A percentile compares a stretch with the other conserved stretches of the same genome.
Evolutionary conservation across 768 basidiomycete genomes (phyloP).

Genomic region (Cystobasidium onofrii): DNA sequence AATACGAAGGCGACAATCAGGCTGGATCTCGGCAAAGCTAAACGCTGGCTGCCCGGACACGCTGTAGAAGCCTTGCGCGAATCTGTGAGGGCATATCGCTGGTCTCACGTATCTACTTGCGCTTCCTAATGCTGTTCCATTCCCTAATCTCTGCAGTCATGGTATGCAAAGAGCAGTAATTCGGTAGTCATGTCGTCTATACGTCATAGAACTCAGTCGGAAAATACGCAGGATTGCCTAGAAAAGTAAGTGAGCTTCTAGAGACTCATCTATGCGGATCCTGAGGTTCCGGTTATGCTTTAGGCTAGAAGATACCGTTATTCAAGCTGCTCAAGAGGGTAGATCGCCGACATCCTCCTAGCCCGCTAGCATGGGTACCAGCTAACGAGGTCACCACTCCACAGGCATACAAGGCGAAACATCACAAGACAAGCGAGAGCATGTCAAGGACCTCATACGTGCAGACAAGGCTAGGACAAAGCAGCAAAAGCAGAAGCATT

Average conservation of each 20-base stretch:
- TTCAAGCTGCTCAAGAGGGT: conserved; percentile 31
- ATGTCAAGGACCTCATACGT: conserved; percentile 29
- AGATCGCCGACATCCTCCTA: background rate
- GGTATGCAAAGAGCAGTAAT: conserved; percentile 2
- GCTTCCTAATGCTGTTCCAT: background rate
- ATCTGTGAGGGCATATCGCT: conserved; percentile 16
- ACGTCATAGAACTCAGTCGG: conserved; percentile 31
- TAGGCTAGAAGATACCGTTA: conserved; percentile 25
- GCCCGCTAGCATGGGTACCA: background rate
- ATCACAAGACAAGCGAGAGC: conserved; percentile 26
- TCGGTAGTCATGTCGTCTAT: conserved; percentile 37
- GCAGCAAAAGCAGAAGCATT: conserved; percentile 8
- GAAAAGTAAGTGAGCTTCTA: conserved; percentile 21
- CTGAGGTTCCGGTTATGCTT: background rate
- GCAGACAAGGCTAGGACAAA: conserved; percentile 6
- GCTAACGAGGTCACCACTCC: background rate
- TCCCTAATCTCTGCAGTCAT: background rate
- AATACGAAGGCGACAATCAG: conserved; percentile 39
- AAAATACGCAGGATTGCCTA: conserved; percentile 36
- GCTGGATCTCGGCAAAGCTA: conserved; percentile 23
- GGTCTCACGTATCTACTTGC: background rate
- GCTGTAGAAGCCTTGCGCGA: conserved; percentile 25
- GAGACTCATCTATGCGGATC: background rate
- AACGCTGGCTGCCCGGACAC: conserved; percentile 26
- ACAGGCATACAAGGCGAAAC: conserved; percentile 36